Evolutionary conservation across 305 asterid genomes (phyloP), one percentile per base, ranked within the genome.

Genomic region (Fraxinus nigra): DNA sequence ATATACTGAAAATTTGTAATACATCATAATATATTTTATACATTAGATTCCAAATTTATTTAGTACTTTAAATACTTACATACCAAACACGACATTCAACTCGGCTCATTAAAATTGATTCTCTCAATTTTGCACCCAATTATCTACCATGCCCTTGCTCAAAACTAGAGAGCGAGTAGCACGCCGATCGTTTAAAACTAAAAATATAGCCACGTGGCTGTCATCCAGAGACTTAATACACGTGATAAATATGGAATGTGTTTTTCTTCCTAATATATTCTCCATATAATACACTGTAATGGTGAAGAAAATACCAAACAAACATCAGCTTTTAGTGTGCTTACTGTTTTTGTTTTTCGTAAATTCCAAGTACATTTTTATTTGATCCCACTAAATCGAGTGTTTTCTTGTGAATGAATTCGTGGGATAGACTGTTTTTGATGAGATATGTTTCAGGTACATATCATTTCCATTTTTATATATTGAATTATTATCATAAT

Each of bases 131-230:
- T 51, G 22, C 61, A 54, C 10, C 65, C 24, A n/a, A 54, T n/a
- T 56, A 56, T 26, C 67, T 56, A 18, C 3, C 3, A 56, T 18
- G 67, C 28, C 67, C 67, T 56, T 9, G 67, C 67, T 56, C 67
- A 56, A 69, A 69, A 69, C 40, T 11, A 30, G 38, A 69, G 86
- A 81, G 78, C 89, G 89, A 85, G 89, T 84, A 87, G 76, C 59
- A 46, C 43, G 90, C 82, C 59, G 40, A 28, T 46, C 20, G 79
- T 30, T 40, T 79, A 2, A 65, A 30, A 79, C 81, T 77, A 32
- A 63, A 48, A 18, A 14, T n/a, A 40, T 3, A 0, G 72, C 88
- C 90, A 86, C 87, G 87, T 87, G 87, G 56, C 84, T 4, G 0
- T 32, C 54, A 32, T 65, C 79, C 82, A 34, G 69, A 7, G 56